Evolutionary conservation across 148 eudicot species (phyloP).

Genomic region (Fagopyrum tataricum): DNA sequence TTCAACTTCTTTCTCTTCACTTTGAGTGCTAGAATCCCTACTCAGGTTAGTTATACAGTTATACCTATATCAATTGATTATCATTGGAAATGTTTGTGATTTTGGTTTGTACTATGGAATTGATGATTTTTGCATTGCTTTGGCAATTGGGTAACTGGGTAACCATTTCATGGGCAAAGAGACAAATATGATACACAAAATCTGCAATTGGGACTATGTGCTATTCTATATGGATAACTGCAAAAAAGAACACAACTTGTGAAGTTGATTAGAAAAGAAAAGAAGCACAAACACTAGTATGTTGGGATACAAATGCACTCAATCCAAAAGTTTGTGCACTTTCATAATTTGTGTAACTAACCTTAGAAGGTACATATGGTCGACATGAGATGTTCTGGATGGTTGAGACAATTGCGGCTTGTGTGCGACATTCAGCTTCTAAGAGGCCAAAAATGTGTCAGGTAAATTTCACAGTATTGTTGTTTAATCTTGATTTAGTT

Average conservation of each 20-base stretch:
- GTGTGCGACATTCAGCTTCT: constrained; percentile 74
- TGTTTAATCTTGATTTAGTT: neutral
- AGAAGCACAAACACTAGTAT: no score
- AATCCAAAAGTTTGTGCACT: no score
- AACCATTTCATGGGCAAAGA: neutral
- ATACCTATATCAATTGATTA: neutral
- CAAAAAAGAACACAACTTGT: no score
- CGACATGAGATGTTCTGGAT: constrained; percentile 66
- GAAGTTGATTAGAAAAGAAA: no score
- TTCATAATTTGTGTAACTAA: no score
- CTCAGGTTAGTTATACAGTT: constrained; percentile 45
- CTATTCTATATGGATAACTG: no score
- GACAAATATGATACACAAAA: neutral
- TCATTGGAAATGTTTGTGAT: neutral
- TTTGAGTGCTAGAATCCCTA: constrained; percentile 73
- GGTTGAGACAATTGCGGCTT: constrained; percentile 96
- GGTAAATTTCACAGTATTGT: constrained; percentile 29
- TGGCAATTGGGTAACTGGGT: neutral
- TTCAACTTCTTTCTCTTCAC: constrained; percentile 51
- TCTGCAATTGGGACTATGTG: no score
- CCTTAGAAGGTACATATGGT: no score
- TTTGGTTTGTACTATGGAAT: neutral
- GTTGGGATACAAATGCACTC: no score
- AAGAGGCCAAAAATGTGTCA: constrained; percentile 94
- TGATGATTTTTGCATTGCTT: neutral